Base-by-base conservation (phyloP, 169 alveolate species). In the Eimeria acervulina region DNA sequence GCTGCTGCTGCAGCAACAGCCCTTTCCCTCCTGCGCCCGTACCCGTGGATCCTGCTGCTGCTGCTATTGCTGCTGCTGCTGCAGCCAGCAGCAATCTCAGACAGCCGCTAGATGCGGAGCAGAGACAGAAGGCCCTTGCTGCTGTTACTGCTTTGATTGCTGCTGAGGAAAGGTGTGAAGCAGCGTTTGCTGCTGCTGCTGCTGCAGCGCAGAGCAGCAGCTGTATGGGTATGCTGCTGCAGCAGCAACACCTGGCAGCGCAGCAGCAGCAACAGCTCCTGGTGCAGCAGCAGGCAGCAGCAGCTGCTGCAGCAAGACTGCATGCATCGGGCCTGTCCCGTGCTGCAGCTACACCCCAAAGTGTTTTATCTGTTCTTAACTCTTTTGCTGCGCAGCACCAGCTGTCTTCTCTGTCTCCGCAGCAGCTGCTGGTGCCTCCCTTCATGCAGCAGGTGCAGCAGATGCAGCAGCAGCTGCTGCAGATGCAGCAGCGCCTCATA, bases 301-400 rank as follows among this genome's bases (percentile, higher is more conserved):
- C 94, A 6, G 80, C 94, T 19, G 92, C 72, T 13, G 94, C 94
- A 87, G 81, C 94, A 87, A 76, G 87, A 38, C 44, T 76, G 87
- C 87, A 76, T 38, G 87, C 59, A 42, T 76, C 87, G 0, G 87
- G 44, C 52, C 52, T 76, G 36, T 76, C 87, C 0, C 44, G 87
- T 31, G 87, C 87, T 33, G 87, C 87, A 36, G 28, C 31, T 40
- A 33, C 87, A 33, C 87, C 87, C 5, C 87, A 76, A 36, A 59
- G 87, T 5, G 59, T 76, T 4, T 38, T 76, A 31, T 76, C 87
- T 28, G 33, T 76, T 28, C 87, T 76, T 26, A 36, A 55, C 7
- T 76, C 87, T 40, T 76, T 76, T 33, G 87, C 59, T 36, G 87
- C 87, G 3, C 87, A 76, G 59, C 87, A 76, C 19, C 87, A 76